Conservation (phyloP, 148 eudicot genomes). For the Chenopodium berlandieri region DNA sequence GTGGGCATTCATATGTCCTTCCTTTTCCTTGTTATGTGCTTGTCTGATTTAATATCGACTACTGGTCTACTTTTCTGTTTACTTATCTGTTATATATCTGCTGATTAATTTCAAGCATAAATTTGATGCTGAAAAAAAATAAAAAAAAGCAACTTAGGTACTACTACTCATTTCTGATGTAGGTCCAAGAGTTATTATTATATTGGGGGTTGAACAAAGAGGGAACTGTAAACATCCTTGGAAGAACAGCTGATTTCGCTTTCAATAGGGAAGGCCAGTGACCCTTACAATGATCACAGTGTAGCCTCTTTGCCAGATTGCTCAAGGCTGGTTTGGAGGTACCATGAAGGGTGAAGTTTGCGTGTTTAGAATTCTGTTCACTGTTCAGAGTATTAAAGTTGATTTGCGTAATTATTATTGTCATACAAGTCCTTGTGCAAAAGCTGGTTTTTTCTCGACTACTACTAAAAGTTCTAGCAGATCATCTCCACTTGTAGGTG, state of each 20-base stretch:
- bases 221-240: neutral
- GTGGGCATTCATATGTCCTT: no score
- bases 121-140: neutral
- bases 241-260: neutral
- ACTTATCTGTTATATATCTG: no score
- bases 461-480: neutral
- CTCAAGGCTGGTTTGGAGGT: neutral
- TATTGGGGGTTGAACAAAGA: neutral
- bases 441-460: conserved; percentile 5
- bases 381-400: conserved; percentile 1
- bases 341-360: conserved; percentile 11
- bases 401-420: neutral
- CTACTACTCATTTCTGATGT: neutral
- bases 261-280: neutral
- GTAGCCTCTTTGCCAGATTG: neutral
- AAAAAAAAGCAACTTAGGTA: neutral
- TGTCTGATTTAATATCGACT: no score
- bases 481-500: conserved; percentile 1
- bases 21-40: no score
- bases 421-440: neutral
- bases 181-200: neutral
- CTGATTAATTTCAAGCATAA: neutral
- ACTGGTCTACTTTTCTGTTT: no score
- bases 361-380: conserved; percentile 1
- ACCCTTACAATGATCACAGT: neutral